Evolutionary conservation across 306 rosid species (phyloP).

Genomic region (Vachellia pachyceras): DNA sequence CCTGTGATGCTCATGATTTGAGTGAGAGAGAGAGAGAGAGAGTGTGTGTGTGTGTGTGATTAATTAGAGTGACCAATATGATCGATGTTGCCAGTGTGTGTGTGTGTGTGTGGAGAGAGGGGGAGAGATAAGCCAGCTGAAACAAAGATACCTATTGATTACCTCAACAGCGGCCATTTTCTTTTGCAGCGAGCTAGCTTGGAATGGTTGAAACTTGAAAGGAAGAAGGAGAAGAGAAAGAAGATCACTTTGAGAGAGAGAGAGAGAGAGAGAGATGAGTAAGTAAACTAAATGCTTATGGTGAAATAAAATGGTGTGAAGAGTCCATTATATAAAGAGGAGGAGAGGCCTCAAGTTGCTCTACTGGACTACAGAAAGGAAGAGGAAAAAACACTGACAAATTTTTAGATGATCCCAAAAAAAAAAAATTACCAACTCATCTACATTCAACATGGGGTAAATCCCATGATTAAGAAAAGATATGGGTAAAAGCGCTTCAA

Average conservation of each 20-base stretch:
- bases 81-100: too few relatives aligned
- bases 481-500: too few relatives aligned
- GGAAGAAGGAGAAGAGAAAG: background rate
- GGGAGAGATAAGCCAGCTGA: too few relatives aligned
- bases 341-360: conserved; percentile 25
- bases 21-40: too few relatives aligned
- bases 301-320: conserved; percentile 40
- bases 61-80: too few relatives aligned
- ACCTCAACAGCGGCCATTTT: conserved; percentile 85
- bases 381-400: background rate
- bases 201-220: conserved; percentile 27
- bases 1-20: too few relatives aligned
- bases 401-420: background rate
- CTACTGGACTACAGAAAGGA: background rate
- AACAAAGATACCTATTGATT: background rate
- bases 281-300: conserved; percentile 19
- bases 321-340: conserved; percentile 51
- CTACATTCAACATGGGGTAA: too few relatives aligned
- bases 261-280: background rate
- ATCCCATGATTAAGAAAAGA: too few relatives aligned
- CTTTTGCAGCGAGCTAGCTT: conserved; percentile 5
- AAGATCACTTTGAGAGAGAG: background rate
- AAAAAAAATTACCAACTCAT: too few relatives aligned
- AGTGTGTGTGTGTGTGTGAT: too few relatives aligned
- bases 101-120: too few relatives aligned